phyloP scores from a whole-genome alignment of 805 yeast genomes.

The Cyberlindnera saturnus region DNA sequence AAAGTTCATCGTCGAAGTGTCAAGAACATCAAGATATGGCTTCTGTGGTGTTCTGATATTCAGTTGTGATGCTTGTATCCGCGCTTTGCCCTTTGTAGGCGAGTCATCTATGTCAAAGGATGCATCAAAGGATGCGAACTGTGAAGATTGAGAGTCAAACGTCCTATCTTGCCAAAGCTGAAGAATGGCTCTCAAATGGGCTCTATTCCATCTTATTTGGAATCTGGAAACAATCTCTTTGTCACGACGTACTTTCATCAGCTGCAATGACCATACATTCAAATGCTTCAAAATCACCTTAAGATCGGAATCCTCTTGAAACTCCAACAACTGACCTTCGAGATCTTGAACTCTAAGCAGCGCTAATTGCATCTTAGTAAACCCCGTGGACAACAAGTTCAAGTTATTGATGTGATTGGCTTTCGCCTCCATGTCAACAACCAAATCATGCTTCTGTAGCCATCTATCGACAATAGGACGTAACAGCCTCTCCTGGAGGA shows the following conservation, averaged over 20 bases:
- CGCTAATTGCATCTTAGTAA: conserved; percentile 20
- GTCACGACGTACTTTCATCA: conserved; percentile 28
- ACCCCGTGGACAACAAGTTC: conserved; percentile 19
- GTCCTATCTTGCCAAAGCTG: conserved; percentile 28
- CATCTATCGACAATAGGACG: conserved; percentile 12
- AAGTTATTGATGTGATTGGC: conserved; percentile 22
- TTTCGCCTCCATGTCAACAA: conserved; percentile 11
- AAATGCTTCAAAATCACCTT: conserved; percentile 20
- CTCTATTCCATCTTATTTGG: conserved; percentile 34
- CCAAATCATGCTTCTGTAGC: conserved; percentile 6
- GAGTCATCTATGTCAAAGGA: conserved; percentile 15
- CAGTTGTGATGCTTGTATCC: not conserved
- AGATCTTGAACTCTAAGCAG: conserved; percentile 13
- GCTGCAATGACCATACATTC: conserved; percentile 29
- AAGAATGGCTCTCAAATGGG: conserved; percentile 30
- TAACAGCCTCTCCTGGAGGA: not conserved
- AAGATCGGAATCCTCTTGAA: conserved; percentile 20
- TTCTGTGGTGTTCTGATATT: conserved; percentile 20
- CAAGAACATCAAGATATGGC: conserved; percentile 4
- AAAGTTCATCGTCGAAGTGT: not conserved
- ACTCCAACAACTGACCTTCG: conserved; percentile 12
- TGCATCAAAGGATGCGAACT: conserved; percentile 1
- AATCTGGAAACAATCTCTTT: conserved; percentile 28
- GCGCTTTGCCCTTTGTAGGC: conserved; percentile 14
- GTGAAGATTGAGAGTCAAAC: not conserved